phyloP scores from a whole-genome alignment of 257 asterid genomes.

The Voacanga thouarsii region DNA sequence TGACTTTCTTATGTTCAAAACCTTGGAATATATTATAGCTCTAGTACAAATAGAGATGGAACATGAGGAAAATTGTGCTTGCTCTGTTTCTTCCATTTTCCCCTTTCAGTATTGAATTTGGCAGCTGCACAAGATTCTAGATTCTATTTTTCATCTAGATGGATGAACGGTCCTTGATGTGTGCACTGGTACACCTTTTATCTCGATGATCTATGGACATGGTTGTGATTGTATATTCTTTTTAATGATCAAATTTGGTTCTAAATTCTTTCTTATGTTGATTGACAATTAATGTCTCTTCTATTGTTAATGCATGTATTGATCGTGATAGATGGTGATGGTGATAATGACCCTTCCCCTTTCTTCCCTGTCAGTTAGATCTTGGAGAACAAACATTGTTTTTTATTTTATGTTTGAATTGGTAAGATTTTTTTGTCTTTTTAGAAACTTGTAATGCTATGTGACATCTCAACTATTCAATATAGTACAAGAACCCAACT shows the following conservation, averaged over 20 bases:
- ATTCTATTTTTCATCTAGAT: neutral
- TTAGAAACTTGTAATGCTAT: too few relatives aligned
- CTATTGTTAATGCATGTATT: conserved; percentile 87
- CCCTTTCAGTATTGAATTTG: neutral
- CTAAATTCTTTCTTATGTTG: conserved; percentile 8
- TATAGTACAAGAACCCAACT: too few relatives aligned
- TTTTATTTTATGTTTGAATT: too few relatives aligned
- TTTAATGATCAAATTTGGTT: neutral
- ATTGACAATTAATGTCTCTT: conserved; percentile 88
- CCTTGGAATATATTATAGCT: neutral
- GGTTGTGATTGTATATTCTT: neutral
- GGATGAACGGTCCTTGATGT: neutral
- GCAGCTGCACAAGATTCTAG: neutral
- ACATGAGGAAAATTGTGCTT: neutral
- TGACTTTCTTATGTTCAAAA: too few relatives aligned
- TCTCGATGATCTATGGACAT: neutral
- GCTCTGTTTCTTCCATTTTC: neutral
- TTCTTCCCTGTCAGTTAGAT: too few relatives aligned
- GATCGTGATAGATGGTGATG: conserved; percentile 66
- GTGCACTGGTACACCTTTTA: neutral
- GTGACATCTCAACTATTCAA: too few relatives aligned
- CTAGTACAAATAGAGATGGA: neutral
- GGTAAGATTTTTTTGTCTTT: too few relatives aligned
- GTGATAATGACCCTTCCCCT: conserved; percentile 54
- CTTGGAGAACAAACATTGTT: too few relatives aligned